A percentile compares a stretch with the other conserved stretches of the same genome.
Evolutionary conservation across 306 rosid species (phyloP).

Genomic region (Cotoneaster glaucophyllus): DNA sequence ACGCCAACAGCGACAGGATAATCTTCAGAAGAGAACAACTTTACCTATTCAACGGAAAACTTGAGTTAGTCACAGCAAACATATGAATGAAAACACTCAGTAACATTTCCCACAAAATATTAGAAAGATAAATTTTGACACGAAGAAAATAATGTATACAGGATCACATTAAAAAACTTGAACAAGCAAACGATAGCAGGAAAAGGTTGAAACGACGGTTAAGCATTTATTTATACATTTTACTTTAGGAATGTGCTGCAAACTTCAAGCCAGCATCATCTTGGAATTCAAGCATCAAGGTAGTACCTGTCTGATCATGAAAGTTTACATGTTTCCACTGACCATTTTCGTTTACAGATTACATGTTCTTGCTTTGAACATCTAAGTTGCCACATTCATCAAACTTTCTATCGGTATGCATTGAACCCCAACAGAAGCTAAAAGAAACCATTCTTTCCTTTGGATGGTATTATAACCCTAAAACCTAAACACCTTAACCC

Average conservation of each 20-base stretch:
- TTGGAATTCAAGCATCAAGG: not conserved
- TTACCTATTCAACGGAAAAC: slow-evolving; percentile 38
- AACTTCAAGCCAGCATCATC: no score
- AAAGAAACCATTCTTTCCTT: not conserved
- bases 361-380: no score
- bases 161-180: not conserved
- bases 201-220: no score
- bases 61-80: not conserved
- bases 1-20: slow-evolving; percentile 44
- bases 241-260: no score
- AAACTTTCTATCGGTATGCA: not conserved
- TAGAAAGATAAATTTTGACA: not conserved
- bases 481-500: not conserved
- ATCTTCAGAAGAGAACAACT: slow-evolving; percentile 44
- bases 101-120: not conserved
- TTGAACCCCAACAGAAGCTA: not conserved
- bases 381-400: no score
- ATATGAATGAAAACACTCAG: not conserved
- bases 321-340: not conserved
- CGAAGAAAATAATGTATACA: not conserved
- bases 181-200: not conserved
- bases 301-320: not conserved
- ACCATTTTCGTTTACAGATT: not conserved
- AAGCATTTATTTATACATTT: no score
- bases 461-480: no score